Percentiles rank a stretch among this genome's conserved stretches.
These are phyloP conservation scores for Platanthera zijinensis DNA, from an alignment of 106 monocot genomes.

Conservation along the genomic window DNA sequence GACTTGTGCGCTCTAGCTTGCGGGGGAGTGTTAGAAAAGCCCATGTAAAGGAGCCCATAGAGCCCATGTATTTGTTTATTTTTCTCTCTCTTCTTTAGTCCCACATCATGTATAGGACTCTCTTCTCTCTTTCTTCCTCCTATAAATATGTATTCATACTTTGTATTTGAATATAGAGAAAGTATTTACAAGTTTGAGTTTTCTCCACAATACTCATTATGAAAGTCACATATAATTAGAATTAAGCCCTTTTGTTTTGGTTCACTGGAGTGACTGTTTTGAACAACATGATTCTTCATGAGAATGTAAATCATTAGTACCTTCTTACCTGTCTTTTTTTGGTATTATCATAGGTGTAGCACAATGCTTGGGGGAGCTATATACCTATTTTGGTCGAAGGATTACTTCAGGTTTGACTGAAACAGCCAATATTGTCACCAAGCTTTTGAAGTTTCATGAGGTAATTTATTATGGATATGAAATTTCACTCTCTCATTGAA, in stretches of 20 bases:
- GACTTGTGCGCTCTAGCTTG: too few species aligned
- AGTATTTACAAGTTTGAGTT: too few species aligned
- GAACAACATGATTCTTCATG: neutral
- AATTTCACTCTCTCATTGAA: neutral
- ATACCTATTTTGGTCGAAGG: slow-evolving; percentile 78
- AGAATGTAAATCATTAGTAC: neutral
- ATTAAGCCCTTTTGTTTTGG: neutral
- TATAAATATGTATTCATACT: too few species aligned
- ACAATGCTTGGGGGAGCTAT: slow-evolving; percentile 90
- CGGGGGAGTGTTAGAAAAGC: too few species aligned
- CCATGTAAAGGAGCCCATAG: too few species aligned
- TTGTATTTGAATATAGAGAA: too few species aligned
- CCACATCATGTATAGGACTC: too few species aligned
- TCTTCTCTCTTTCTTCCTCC: too few species aligned
- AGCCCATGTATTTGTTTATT: too few species aligned
- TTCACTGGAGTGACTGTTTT: neutral
- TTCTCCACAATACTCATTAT: too few species aligned
- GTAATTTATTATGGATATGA: slow-evolving; percentile 21
- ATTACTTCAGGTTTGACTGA: slow-evolving; percentile 92
- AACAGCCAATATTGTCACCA: slow-evolving; percentile 72
- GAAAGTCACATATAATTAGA: neutral
- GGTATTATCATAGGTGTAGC: slow-evolving; percentile 53
- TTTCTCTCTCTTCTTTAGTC: too few species aligned
- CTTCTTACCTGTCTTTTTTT: slow-evolving; percentile 1
- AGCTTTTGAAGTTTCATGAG: slow-evolving; percentile 90